Evolutionary conservation across 1,284 basidiomycete genomes (phyloP), one percentile per base, ranked within the genome.

Genomic region (Earliella scabrosa): DNA sequence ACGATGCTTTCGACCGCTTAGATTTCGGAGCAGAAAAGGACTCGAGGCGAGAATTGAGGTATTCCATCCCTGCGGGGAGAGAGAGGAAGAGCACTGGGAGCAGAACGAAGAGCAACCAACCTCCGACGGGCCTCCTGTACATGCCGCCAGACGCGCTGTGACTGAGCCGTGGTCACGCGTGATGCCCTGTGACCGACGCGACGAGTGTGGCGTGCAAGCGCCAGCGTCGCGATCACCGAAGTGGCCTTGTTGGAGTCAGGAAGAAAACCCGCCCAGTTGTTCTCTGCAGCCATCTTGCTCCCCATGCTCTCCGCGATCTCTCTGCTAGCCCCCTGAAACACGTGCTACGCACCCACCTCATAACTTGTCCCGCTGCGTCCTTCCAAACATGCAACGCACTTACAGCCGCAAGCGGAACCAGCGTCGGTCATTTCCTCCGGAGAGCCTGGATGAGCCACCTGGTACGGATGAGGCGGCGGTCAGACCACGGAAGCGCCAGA

Each of bases 11-110:
- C 59, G 70, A 41, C 64, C 73, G 64, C 65, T 85, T 67, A 63
- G 75, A 67, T 78, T 85, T 73, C 57, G 66, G 45, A 4, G 50
- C 66, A 20, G 31, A 29, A 44, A 90, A 91, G 0, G 88, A 87
- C 50, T 82, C 79, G 57, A 87, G 68, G 20, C 88, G 79, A 49
- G 77, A 75, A 61, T 83, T 73, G 32, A 82, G 73, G 45, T 75
- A 73, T 60, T 88, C 81, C 86, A 88, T 88, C 26, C 52, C 54
- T 38, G 35, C 18, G 24, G 45, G 43, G n/a, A 14, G 51, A 21
- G 40, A 47, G 31, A 14, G n/a, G 45, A 45, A 34, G 36, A 34
- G n/a, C 24, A 27, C n/a, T n/a, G n/a, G 36, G 39, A 51, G 47
- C 45, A 45, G 43, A 35, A 38, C 18, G 40, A 50, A 36, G 29